A percentile compares a stretch with the other conserved stretches of the same genome.
Conservation (phyloP, 345 rosid genomes). For the Gossypium arboreum region DNA sequence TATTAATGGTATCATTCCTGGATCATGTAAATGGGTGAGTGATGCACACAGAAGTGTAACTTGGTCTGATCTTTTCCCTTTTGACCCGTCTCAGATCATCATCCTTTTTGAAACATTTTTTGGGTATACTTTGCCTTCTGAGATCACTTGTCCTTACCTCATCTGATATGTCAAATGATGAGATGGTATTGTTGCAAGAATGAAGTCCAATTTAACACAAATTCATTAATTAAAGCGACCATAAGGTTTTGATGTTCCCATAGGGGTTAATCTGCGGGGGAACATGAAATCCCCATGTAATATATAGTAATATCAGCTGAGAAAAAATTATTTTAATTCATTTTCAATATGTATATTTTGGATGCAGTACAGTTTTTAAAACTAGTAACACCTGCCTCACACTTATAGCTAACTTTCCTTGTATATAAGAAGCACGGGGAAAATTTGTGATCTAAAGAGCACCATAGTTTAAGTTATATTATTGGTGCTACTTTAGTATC, state of each 20-base stretch:
- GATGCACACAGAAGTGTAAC: neutral
- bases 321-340: neutral
- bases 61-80: neutral
- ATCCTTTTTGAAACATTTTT: neutral
- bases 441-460: neutral
- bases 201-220: neutral
- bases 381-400: neutral
- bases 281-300: neutral
- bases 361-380: neutral
- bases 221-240: neutral
- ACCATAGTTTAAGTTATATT: neutral
- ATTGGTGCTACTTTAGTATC: neutral
- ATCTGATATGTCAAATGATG: neutral
- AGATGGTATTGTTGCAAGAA: neutral
- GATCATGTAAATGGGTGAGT: neutral
- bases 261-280: neutral
- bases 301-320: neutral
- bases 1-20: constrained; percentile 5
- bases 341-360: neutral
- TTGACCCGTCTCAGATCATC: neutral
- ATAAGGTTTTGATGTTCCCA: neutral
- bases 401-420: neutral
- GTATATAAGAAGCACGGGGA: neutral
- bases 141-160: neutral
- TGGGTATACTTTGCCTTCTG: neutral